Percentiles rank a stretch among this genome's conserved stretches.
Evolutionary conservation across 2,329 filamentous ascomycete genomes (phyloP).

Genomic region (Fusarium nodosum): DNA sequence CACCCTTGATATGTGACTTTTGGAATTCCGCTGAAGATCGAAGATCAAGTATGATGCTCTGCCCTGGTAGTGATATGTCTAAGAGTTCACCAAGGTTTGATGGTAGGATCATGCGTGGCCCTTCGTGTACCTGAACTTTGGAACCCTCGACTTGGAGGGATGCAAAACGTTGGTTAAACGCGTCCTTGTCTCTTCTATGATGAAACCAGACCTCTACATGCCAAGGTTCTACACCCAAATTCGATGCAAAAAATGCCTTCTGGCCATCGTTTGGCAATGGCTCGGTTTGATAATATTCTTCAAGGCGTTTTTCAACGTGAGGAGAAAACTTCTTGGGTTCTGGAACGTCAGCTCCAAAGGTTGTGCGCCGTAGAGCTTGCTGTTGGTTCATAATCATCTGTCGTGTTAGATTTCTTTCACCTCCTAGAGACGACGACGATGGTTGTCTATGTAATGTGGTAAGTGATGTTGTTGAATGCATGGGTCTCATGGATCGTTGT

Average conservation of each 20-base stretch:
- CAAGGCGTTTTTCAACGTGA: conserved; percentile 65
- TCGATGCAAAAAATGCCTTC: conserved; percentile 67
- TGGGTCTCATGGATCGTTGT: conserved; percentile 39
- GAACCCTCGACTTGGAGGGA: conserved; percentile 59
- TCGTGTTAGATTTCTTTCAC: conserved; percentile 53
- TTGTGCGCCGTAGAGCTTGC: conserved; percentile 57
- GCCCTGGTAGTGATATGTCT: conserved; percentile 62
- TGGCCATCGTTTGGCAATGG: conserved; percentile 64
- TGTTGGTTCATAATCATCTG: conserved; percentile 63
- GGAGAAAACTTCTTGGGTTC: conserved; percentile 62
- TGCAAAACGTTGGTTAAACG: conserved; percentile 61
- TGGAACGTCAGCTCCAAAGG: conserved; percentile 56
- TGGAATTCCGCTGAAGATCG: conserved; percentile 63
- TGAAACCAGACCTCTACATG: conserved; percentile 70
- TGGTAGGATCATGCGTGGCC: conserved; percentile 64
- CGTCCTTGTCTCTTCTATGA: conserved; percentile 65
- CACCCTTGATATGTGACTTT: conserved; percentile 65
- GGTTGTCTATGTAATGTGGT: conserved; percentile 41
- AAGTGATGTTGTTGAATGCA: conserved; percentile 47
- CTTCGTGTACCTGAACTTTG: conserved; percentile 50
- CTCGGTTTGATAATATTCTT: conserved; percentile 66
- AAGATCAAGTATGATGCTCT: conserved; percentile 65
- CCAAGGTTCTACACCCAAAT: conserved; percentile 64
- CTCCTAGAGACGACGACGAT: conserved; percentile 38
- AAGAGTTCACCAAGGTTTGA: conserved; percentile 65